Evolutionary conservation across 345 rosid genomes (phyloP).

Genomic region (Erucastrum elatum): DNA sequence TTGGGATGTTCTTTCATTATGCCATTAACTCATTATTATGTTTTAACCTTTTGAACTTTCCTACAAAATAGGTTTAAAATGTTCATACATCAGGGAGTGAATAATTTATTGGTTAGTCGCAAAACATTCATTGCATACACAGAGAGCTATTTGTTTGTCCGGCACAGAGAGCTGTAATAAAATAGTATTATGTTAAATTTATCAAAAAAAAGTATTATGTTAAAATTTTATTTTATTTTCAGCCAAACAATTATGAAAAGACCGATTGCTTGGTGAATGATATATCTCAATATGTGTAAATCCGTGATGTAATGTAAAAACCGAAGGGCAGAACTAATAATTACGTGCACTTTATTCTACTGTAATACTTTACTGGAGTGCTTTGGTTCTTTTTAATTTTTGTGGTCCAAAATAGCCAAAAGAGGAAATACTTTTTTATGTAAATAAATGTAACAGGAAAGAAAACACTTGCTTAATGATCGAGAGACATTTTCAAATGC

Average conservation of each 20-base stretch:
- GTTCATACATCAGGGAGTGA: not conserved
- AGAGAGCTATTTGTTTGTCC: not conserved
- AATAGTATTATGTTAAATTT: not conserved
- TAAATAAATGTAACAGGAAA: not conserved
- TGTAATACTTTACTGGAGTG: constrained; percentile 41
- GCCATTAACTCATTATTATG: constrained; percentile 12
- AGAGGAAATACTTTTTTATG: constrained; percentile 38
- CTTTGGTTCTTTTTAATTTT: constrained; percentile 23
- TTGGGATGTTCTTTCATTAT: constrained; percentile 31
- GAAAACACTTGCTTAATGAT: constrained; percentile 13
- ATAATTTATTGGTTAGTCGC: not conserved
- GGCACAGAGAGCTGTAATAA: not conserved
- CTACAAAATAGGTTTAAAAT: not conserved
- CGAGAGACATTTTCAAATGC: constrained; percentile 21
- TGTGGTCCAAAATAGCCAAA: constrained; percentile 36
- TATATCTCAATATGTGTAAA: not conserved
- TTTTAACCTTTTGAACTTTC: not conserved
- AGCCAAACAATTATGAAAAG: not conserved
- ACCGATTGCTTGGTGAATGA: not conserved
- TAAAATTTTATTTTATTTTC: not conserved
- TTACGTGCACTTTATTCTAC: constrained; percentile 38
- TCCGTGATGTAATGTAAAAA: constrained; percentile 23
- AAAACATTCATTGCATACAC: not conserved
- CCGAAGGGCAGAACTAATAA: constrained; percentile 10
- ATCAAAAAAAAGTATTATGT: not conserved